A percentile compares a stretch with the other conserved stretches of the same genome.
Evolutionary conservation across 805 yeast species (phyloP).

Genomic region (Candida koratica): DNA sequence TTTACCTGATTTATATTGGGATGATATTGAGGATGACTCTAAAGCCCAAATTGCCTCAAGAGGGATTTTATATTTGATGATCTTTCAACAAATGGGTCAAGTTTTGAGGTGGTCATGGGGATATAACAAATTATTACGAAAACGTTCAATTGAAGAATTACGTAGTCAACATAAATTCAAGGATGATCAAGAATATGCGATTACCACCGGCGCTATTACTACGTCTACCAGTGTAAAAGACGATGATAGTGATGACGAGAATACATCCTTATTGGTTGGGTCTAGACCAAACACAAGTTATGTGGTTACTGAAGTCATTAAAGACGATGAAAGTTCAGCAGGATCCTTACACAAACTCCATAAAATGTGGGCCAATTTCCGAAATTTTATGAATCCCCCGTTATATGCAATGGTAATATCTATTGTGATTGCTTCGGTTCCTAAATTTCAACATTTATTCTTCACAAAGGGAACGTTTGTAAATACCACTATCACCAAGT

Average conservation of each 20-base stretch:
- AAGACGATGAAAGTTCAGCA: conserved; percentile 2
- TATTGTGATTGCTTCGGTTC: conserved; percentile 64
- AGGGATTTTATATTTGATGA: conserved; percentile 68
- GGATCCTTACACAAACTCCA: conserved; percentile 1
- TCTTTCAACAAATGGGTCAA: conserved; percentile 81
- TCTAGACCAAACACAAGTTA: background rate
- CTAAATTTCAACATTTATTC: conserved; percentile 52
- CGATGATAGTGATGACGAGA: conserved; percentile 5
- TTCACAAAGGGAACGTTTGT: conserved; percentile 52
- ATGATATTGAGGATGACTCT: conserved; percentile 60
- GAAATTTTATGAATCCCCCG: conserved; percentile 70
- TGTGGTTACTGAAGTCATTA: conserved; percentile 6
- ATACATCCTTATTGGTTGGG: conserved; percentile 8
- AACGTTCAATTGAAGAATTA: conserved; percentile 40
- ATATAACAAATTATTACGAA: conserved; percentile 62
- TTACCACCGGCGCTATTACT: background rate
- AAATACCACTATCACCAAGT: conserved; percentile 59
- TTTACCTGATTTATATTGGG: conserved; percentile 74
- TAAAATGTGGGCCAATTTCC: conserved; percentile 3
- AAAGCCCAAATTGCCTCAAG: conserved; percentile 72
- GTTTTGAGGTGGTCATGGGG: conserved; percentile 88
- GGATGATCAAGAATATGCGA: conserved; percentile 10
- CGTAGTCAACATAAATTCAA: conserved; percentile 14
- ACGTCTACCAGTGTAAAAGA: background rate
- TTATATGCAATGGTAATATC: conserved; percentile 71